phyloP scores from a whole-genome alignment of 2,329 filamentous ascomycete species.

The Talaromyces sp. region DNA sequence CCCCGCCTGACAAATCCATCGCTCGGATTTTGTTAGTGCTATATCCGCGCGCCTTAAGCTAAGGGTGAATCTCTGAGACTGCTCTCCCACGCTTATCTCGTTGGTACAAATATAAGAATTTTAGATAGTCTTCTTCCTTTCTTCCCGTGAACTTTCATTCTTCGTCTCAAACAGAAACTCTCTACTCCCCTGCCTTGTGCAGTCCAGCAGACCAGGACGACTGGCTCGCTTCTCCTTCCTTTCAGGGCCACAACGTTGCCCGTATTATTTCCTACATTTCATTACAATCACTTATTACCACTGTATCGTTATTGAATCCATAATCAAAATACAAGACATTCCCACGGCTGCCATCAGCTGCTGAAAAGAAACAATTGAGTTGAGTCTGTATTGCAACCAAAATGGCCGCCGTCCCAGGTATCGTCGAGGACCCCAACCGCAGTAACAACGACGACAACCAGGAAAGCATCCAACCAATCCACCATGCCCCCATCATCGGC shows the following conservation, averaged over 20 bases:
- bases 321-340: not conserved
- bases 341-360: not conserved
- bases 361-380: not conserved
- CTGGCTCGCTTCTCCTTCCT: not conserved
- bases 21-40: not conserved
- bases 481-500: conserved; percentile 4
- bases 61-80: not conserved
- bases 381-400: not conserved
- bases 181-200: not conserved
- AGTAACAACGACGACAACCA: not conserved
- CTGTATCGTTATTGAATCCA: not conserved
- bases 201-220: not conserved
- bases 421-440: not conserved
- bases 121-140: not conserved
- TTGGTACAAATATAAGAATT: not conserved
- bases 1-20: conserved; percentile 5
- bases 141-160: not conserved
- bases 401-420: conserved; percentile 8
- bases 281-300: not conserved
- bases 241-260: not conserved
- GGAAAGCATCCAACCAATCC: not conserved
- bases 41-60: not conserved
- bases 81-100: not conserved
- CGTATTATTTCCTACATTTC: not conserved
- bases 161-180: not conserved